Conservation (phyloP, 2,329 filamentous ascomycete species). For the Phoma sp. region DNA sequence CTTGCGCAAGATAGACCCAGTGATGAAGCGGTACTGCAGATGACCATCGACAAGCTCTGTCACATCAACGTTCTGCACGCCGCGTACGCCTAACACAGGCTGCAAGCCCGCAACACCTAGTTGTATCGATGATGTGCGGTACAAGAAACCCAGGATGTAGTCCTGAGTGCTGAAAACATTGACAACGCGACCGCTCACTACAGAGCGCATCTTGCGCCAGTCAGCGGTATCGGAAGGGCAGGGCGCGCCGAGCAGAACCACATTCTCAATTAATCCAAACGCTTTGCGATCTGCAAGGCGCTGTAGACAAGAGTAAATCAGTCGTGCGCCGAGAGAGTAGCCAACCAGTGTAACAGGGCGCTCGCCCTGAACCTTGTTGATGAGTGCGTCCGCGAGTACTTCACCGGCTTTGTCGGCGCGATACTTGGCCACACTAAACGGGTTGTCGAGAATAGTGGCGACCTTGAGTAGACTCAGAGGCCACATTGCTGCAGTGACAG, state of each 20-base stretch:
- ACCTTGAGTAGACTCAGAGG: constrained; percentile 56
- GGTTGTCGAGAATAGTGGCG: constrained; percentile 73
- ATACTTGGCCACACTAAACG: constrained; percentile 77
- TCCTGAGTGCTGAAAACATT: constrained; percentile 91
- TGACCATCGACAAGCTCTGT: constrained; percentile 59
- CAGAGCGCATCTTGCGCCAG: constrained; percentile 78
- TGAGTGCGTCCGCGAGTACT: constrained; percentile 80
- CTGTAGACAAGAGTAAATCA: constrained; percentile 83
- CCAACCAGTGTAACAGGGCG: constrained; percentile 80
- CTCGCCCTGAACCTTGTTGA: constrained; percentile 82
- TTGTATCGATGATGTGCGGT: constrained; percentile 81
- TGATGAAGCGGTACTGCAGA: constrained; percentile 57
- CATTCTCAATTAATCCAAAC: constrained; percentile 84
- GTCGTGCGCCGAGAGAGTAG: constrained; percentile 79
- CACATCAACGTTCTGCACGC: constrained; percentile 65
- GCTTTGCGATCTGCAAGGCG: constrained; percentile 76
- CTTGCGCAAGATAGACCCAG: constrained; percentile 57
- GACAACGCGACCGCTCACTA: constrained; percentile 80
- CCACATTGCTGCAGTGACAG: constrained; percentile 56
- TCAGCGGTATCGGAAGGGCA: constrained; percentile 72
- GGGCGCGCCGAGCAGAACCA: constrained; percentile 81
- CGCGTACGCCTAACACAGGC: constrained; percentile 69
- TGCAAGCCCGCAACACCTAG: constrained; percentile 85
- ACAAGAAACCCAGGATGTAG: constrained; percentile 84
- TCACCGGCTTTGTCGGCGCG: constrained; percentile 80